phyloP scores from a whole-genome alignment of 2,329 filamentous ascomycete genomes.

The Exophiala sp. region DNA sequence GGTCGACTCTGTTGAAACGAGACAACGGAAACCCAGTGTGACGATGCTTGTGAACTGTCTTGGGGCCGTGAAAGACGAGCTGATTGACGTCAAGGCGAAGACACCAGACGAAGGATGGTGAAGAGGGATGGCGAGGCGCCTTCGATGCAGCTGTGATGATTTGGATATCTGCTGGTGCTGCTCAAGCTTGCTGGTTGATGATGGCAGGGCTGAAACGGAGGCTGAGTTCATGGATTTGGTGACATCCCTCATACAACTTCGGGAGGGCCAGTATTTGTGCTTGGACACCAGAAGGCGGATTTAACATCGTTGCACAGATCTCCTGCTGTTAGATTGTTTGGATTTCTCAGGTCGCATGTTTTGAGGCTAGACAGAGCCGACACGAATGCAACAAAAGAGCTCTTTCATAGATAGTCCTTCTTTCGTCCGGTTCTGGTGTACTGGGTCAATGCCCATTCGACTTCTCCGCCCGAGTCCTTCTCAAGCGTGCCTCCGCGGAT shows the following conservation, averaged over 20 bases:
- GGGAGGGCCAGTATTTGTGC: background rate
- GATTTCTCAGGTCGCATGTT: background rate
- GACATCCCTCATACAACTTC: background rate
- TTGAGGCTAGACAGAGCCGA: background rate
- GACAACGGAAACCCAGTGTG: slow-evolving; percentile 17
- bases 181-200: background rate
- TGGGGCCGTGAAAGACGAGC: slow-evolving; percentile 22
- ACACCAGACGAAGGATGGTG: slow-evolving; percentile 19
- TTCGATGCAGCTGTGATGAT: background rate
- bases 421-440: slow-evolving; percentile 91
- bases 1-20: slow-evolving; percentile 23
- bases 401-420: slow-evolving; percentile 78
- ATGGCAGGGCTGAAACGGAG: background rate
- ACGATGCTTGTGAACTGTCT: slow-evolving; percentile 12
- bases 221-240: background rate
- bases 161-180: background rate
- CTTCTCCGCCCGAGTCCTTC: slow-evolving; percentile 78
- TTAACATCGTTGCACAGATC: background rate
- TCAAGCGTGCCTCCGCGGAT: slow-evolving; percentile 88
- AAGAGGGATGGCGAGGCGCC: background rate
- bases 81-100: slow-evolving; percentile 31
- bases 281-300: too few relatives aligned
- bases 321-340: background rate
- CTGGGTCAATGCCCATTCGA: slow-evolving; percentile 94
- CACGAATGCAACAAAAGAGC: too few relatives aligned